Evolutionary conservation across 2,329 filamentous ascomycete species (phyloP).

Genomic region (Alternaria gansuensis): DNA sequence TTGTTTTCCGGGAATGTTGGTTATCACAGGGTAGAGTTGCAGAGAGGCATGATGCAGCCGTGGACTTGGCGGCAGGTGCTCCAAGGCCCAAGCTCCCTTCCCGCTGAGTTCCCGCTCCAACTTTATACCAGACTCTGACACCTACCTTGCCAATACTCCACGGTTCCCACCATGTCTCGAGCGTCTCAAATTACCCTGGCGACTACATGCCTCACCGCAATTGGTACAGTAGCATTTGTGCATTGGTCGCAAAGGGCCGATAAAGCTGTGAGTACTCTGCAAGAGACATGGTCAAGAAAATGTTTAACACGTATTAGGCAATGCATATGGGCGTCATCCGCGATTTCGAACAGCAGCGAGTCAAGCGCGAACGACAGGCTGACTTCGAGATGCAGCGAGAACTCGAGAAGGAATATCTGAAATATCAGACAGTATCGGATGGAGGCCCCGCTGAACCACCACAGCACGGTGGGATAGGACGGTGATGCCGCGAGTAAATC

Average conservation of each 20-base stretch:
- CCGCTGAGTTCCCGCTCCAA: constrained; percentile 28
- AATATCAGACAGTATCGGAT: constrained; percentile 78
- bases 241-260: constrained; percentile 89
- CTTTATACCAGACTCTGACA: constrained; percentile 14
- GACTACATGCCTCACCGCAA: constrained; percentile 78
- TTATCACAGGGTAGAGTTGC: constrained; percentile 33
- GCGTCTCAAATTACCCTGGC: constrained; percentile 87
- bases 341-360: constrained; percentile 90
- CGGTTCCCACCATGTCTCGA: constrained; percentile 73
- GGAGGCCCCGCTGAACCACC: constrained; percentile 40
- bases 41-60: constrained; percentile 40
- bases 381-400: constrained; percentile 92
- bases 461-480: constrained; percentile 28
- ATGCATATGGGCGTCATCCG: constrained; percentile 96
- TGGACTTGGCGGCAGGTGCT: constrained; percentile 35
- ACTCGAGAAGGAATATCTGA: constrained; percentile 88
- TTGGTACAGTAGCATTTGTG: constrained; percentile 81
- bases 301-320: constrained; percentile 63
- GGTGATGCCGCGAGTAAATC: constrained; percentile 7
- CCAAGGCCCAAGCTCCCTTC: constrained; percentile 46
- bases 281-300: not conserved
- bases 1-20: constrained; percentile 25
- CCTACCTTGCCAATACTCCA: constrained; percentile 7
- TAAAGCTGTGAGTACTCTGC: constrained; percentile 69
- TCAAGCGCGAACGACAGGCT: constrained; percentile 88